These are phyloP conservation scores for Gossypium turneri DNA, from an alignment of 345 rosid genomes.

Conservation along the genomic window DNA sequence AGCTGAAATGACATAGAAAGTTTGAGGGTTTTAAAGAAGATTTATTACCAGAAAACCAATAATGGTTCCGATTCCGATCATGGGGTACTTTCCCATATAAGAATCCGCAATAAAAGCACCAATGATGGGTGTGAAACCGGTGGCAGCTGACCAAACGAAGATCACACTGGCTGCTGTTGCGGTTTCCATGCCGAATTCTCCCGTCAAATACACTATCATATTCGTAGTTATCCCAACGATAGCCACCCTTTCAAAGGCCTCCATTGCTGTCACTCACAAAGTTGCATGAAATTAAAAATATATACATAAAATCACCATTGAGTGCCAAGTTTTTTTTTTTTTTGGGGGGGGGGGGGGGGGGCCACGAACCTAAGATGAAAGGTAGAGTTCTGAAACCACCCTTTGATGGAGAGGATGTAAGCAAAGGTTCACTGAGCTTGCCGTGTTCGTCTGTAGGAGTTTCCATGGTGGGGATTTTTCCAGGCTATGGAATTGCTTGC, in stretches of 20 bases:
- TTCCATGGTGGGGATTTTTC: constrained; percentile 10
- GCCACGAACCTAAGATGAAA: constrained; percentile 52
- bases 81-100: constrained; percentile 48
- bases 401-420: constrained; percentile 18
- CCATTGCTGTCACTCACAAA: constrained; percentile 38
- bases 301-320: neutral
- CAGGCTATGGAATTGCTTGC: neutral
- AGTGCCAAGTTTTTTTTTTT: neutral
- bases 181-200: constrained; percentile 45
- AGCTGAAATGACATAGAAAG: no score
- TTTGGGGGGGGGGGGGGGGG: neutral
- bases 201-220: constrained; percentile 59
- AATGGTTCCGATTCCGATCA: constrained; percentile 48
- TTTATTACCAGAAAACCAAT: constrained; percentile 39
- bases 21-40: neutral
- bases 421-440: constrained; percentile 30
- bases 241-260: constrained; percentile 60
- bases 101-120: constrained; percentile 75
- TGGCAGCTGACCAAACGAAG: constrained; percentile 56
- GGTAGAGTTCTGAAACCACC: constrained; percentile 51
- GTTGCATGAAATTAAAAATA: neutral
- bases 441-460: neutral
- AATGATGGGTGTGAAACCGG: constrained; percentile 47
- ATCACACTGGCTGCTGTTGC: constrained; percentile 39
- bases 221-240: constrained; percentile 48